Base-by-base conservation (phyloP, 371 early-diverging fungal species). In the Ecytonucleospora hepatopenaei region DNA sequence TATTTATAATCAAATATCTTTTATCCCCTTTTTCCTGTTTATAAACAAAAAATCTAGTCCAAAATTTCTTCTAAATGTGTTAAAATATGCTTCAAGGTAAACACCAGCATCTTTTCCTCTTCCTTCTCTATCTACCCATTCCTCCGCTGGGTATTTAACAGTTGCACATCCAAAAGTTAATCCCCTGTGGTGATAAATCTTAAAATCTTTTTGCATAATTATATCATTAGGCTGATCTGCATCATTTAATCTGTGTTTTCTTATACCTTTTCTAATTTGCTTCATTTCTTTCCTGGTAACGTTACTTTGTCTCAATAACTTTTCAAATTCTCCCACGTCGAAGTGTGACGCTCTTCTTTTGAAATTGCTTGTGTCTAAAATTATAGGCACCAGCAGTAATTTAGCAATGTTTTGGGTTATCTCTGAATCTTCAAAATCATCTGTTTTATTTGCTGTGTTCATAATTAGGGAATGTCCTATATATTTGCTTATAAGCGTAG, bases 191-290 rank as follows among this genome's bases (percentile, higher is more conserved):
- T 28, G 19, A 54, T 61, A 71, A 5, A 23, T 35, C 59, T 77
- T 77, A 48, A 53, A 71, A 54, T 73, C 67, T 33, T 73, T 73
- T 56, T 64, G 65, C 3, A 77, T 27, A 54, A 77, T 77, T 16
- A 69, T 48, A 8, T 63, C 35, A 30, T 60, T 77, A 1, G 26
- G 23, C 3, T 47, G 49, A 1, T 34, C 32, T 2, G 32, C 0
- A 30, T 75, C 75, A 61, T 75, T 75, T 35, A n/a, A 24, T 23
- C 68, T 59, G 1, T 48, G 66, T 47, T 59, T 60, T 46, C 67
- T 64, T 30, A 75, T 46, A 2, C 30, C 34, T 54, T 68, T 64
- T 21, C 54, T 8, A 19, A 68, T 32, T 16, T 34, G 34, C 48
- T 65, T 68, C 1, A 75, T 16, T 51, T 68, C 64, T 32, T 65